A percentile compares a stretch with the other conserved stretches of the same genome.
Evolutionary conservation across 768 basidiomycete genomes (phyloP).

Genomic region (Tulasnella sp.): DNA sequence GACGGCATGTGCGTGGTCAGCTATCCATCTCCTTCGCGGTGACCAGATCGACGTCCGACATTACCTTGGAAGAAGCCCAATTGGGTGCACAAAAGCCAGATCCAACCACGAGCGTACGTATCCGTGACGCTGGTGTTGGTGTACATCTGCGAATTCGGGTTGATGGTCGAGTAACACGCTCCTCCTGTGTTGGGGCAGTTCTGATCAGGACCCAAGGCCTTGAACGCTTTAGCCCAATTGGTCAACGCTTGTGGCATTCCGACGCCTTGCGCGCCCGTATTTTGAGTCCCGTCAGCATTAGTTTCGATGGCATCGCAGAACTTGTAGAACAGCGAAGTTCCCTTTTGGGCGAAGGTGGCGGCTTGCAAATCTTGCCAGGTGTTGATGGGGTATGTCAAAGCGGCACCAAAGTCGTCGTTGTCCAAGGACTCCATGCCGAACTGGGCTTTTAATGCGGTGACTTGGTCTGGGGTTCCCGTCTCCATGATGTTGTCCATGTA

Average conservation of each 20-base stretch:
- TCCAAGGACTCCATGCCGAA: constrained; percentile 3
- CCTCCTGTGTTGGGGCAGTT: constrained; percentile 3
- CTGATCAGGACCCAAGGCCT: not conserved
- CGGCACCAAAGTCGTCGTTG: constrained; percentile 19
- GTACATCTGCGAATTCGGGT: constrained; percentile 1
- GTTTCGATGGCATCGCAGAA: constrained; percentile 27
- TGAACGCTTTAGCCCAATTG: constrained; percentile 14
- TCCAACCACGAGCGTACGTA: not conserved
- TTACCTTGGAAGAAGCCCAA: constrained; percentile 21
- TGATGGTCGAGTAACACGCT: not conserved
- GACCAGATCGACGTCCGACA: no score
- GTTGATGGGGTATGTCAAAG: not conserved
- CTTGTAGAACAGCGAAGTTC: constrained; percentile 14
- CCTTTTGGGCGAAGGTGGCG: not conserved
- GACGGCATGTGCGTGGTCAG: not conserved
- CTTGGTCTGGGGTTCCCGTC: not conserved
- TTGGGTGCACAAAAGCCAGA: constrained; percentile 20
- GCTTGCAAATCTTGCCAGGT: constrained; percentile 19
- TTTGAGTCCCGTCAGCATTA: not conserved
- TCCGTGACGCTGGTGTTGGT: constrained; percentile 1
- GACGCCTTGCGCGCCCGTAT: not conserved
- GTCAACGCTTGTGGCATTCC: constrained; percentile 3
- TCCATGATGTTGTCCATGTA: constrained; percentile 11
- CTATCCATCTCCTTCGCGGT: no score
- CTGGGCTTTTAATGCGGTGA: not conserved